Evolutionary conservation across 441 rosid species (phyloP).

Genomic region (Breynia disticha): DNA sequence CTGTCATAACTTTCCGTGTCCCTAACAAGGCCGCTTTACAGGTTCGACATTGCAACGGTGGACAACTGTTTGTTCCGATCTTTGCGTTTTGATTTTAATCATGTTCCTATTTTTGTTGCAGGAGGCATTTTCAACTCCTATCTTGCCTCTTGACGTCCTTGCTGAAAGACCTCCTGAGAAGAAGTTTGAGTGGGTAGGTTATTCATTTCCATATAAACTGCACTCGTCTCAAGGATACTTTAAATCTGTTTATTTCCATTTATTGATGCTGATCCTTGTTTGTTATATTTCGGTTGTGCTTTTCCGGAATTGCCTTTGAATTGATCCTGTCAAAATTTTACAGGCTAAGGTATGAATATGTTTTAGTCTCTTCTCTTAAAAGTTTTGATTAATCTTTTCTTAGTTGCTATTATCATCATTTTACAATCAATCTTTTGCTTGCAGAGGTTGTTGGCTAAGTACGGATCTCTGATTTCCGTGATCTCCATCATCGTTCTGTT

Average conservation of each 20-base stretch:
- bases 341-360: slow-evolving; percentile 75
- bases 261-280: slow-evolving; percentile 14
- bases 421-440: slow-evolving; percentile 3
- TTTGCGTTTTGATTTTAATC: no score
- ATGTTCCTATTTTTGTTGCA: slow-evolving; percentile 10
- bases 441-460: slow-evolving; percentile 72
- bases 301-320: slow-evolving; percentile 31
- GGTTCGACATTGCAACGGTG: slow-evolving; percentile 30
- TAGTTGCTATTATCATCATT: neutral
- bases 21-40: slow-evolving; percentile 79
- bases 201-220: neutral
- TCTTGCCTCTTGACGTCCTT: slow-evolving; percentile 74
- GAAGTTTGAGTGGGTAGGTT: slow-evolving; percentile 57
- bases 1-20: slow-evolving; percentile 76
- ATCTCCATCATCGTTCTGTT: slow-evolving; percentile 59
- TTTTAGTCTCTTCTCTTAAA: neutral
- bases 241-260: neutral
- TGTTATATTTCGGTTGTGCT: slow-evolving; percentile 18
- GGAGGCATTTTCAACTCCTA: slow-evolving; percentile 78
- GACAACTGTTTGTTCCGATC: neutral
- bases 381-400: neutral
- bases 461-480: slow-evolving; percentile 76
- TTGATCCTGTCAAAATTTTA: slow-evolving; percentile 17
- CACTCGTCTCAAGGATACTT: neutral
- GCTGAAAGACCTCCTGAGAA: slow-evolving; percentile 76